phyloP scores from a whole-genome alignment of 129 eudicot genomes.

The Arctium minus region DNA sequence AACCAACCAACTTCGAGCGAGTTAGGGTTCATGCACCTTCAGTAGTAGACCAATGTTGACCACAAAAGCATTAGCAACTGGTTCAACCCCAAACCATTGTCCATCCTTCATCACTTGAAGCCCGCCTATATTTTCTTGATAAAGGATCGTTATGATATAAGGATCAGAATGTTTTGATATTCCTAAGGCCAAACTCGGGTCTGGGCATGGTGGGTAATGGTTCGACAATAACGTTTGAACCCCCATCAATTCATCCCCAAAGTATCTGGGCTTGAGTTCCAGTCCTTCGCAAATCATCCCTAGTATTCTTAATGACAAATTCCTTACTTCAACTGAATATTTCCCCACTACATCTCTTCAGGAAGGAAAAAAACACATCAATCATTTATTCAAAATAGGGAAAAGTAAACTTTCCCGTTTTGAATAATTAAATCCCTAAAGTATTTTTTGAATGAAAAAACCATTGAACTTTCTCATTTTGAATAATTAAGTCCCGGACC shows the following conservation, averaged over 20 bases:
- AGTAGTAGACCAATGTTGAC: neutral
- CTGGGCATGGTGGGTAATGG: constrained; percentile 66
- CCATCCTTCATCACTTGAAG: constrained; percentile 57
- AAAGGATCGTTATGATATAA: constrained; percentile 35
- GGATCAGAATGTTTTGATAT: constrained; percentile 40
- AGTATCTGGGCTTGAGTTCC: constrained; percentile 44
- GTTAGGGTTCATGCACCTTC: neutral
- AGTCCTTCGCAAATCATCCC: constrained; percentile 50
- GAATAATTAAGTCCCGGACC: too few relatives aligned
- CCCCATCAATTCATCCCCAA: constrained; percentile 25
- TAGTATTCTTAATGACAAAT: constrained; percentile 38
- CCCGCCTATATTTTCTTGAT: constrained; percentile 35
- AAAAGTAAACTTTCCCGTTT: too few relatives aligned
- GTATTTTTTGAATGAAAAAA: too few relatives aligned
- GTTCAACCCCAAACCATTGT: constrained; percentile 37
- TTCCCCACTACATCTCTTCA: constrained; percentile 35
- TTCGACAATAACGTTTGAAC: constrained; percentile 31
- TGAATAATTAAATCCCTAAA: too few relatives aligned
- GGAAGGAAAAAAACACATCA: neutral
- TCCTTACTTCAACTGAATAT: constrained; percentile 32
- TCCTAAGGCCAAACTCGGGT: constrained; percentile 62
- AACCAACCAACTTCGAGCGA: neutral
- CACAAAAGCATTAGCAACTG: neutral
- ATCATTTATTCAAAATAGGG: too few relatives aligned
- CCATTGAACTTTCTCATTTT: too few relatives aligned